A percentile compares a stretch with the other conserved stretches of the same genome.
Evolutionary conservation across 441 rosid genomes (phyloP).

Genomic region (Brassica hybrid): DNA sequence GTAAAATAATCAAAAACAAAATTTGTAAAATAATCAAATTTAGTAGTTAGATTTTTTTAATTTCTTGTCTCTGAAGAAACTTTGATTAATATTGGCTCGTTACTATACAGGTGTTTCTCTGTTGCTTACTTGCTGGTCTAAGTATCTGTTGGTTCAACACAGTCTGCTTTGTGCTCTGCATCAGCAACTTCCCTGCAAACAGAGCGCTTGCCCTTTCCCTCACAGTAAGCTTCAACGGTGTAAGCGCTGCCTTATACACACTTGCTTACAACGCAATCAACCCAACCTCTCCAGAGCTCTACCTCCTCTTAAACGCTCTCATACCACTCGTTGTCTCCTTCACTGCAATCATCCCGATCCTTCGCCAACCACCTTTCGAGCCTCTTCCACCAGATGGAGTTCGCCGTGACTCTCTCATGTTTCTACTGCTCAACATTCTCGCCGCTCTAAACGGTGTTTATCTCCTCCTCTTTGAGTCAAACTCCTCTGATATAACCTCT

Average conservation of each 20-base stretch:
- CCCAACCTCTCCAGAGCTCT: constrained; percentile 58
- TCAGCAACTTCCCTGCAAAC: constrained; percentile 77
- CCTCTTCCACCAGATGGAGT: constrained; percentile 76
- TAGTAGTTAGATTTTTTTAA: background rate
- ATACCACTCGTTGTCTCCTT: constrained; percentile 72
- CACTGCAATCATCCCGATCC: constrained; percentile 71
- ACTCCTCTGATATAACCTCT: constrained; percentile 33
- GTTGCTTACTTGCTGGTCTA: constrained; percentile 85
- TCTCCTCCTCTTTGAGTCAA: constrained; percentile 69
- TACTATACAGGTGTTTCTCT: constrained; percentile 70
- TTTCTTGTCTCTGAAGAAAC: background rate
- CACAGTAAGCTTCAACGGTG: constrained; percentile 92
- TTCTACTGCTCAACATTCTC: constrained; percentile 67
- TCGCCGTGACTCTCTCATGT: constrained; percentile 73
- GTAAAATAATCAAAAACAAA: no score
- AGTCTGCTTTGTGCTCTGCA: constrained; percentile 91
- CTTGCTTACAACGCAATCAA: constrained; percentile 74
- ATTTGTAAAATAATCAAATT: background rate
- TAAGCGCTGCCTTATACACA: constrained; percentile 88
- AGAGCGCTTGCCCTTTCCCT: constrained; percentile 85
- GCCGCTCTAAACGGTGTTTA: constrained; percentile 79
- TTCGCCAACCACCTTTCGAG: constrained; percentile 80
- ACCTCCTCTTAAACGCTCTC: constrained; percentile 79
- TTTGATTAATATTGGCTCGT: background rate
- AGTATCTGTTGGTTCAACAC: constrained; percentile 99